Base-by-base conservation (phyloP, 2,329 filamentous ascomycete genomes). In the Annulohypoxylon truncatum region DNA sequence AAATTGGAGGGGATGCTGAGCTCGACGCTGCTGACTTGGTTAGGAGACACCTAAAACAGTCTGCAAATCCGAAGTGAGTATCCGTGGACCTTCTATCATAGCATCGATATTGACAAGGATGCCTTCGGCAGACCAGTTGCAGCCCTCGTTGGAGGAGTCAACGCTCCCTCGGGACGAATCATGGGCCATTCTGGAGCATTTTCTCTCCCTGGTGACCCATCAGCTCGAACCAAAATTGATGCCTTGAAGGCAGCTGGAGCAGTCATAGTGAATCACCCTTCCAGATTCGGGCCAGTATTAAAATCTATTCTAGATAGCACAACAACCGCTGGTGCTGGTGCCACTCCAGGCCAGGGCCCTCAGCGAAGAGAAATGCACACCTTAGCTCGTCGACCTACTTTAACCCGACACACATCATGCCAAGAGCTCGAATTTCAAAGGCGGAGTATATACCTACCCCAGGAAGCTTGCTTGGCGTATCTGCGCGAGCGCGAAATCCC, bases 181-280 rank as follows among this genome's bases (percentile, higher is more conserved):
- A 94, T 94, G 91, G 92, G 92, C 8, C 92, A 95, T 76, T 90
- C 92, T 8, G 92, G 92, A 44, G 92, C 92, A 12, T 92, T 92
- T 82, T 82, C 84, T 56, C 84, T 88, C 1, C 84, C 88, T 5
- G 90, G 89, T 18, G 91, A 94, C 74, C 85, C 88, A 2, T 83
- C 83, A 64, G 87, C 89, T 0, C 79, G 82, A 38, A 82, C 84
- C n/a, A 95, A 95, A 78, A 87, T 90, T 64, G 84, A 83, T 42
- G 85, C 87, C 1, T 82, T 95, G n/a, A 80, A 89, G 74, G 81
- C 84, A 59, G 91, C 85, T 10, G 91, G 91, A 2, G 90, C 87
- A 0, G 86, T 85, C 0, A 88, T 94, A 78, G 89, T 94, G 2
- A 87, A 92, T 64, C 92, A 94, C 73, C 92, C 92, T 0, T 89